phyloP scores from a whole-genome alignment of 2,329 filamentous ascomycete species.

The Aphanoascus verrucosus region DNA sequence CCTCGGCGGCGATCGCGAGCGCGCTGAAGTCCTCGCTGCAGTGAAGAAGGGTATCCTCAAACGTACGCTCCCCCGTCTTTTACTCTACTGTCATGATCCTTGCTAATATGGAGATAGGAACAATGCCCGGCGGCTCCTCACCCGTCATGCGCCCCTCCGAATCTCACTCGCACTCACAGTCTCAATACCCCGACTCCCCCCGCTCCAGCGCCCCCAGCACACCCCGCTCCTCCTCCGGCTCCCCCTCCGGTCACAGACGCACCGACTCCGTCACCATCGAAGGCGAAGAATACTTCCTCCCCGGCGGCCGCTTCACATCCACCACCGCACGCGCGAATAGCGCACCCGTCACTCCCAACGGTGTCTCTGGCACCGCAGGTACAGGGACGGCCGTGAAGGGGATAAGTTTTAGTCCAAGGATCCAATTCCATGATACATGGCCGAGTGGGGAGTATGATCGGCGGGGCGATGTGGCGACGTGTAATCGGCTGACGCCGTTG shows the following conservation, averaged over 20 bases:
- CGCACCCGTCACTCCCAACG: conserved; percentile 61
- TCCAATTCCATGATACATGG: conserved; percentile 95
- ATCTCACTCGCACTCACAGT: too few species aligned
- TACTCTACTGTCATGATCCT: background rate
- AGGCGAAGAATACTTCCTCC: conserved; percentile 83
- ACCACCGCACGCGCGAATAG: conserved; percentile 69
- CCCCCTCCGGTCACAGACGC: conserved; percentile 49
- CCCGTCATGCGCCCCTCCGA: conserved; percentile 53
- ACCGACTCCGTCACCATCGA: conserved; percentile 62
- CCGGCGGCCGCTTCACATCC: conserved; percentile 56
- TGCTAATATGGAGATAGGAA: conserved; percentile 9
- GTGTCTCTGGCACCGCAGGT: too few species aligned
- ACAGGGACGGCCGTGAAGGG: conserved; percentile 51
- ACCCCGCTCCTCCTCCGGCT: conserved; percentile 58
- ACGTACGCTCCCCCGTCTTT: conserved; percentile 45
- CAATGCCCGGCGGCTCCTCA: conserved; percentile 43
- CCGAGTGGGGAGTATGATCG: conserved; percentile 91
- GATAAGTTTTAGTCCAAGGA: conserved; percentile 75
- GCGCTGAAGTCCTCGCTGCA: conserved; percentile 80
- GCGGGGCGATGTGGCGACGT: conserved; percentile 89
- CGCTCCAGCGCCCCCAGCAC: conserved; percentile 80
- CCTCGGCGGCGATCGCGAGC: conserved; percentile 76
- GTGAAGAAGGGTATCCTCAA: conserved; percentile 95
- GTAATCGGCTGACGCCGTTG: conserved; percentile 93
- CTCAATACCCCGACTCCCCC: conserved; percentile 69